These are phyloP conservation scores for Pseudogymnoascus sp. DNA, from an alignment of 2,329 filamentous ascomycete genomes.

Conservation along the genomic window DNA sequence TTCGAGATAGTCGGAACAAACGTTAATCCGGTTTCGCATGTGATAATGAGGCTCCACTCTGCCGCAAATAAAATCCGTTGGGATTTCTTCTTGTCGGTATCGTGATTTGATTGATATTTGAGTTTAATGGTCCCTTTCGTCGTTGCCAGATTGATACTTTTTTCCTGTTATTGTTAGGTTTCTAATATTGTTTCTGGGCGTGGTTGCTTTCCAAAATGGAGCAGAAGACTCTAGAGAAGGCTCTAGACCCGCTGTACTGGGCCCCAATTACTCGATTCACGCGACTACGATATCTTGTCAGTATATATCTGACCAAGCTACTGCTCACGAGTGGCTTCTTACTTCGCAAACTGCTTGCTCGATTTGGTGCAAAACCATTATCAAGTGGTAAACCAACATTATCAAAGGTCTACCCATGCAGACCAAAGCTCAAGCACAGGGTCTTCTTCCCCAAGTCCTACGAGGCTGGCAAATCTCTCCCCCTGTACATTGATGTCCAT, in stretches of 20 bases:
- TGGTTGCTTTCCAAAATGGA: background rate
- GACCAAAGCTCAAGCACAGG: slow-evolving; percentile 22
- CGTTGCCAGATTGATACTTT: background rate
- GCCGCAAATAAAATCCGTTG: background rate
- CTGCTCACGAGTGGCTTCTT: background rate
- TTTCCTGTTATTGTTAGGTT: background rate
- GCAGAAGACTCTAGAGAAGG: background rate
- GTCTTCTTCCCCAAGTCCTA: slow-evolving; percentile 36
- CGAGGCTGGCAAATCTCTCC: slow-evolving; percentile 27
- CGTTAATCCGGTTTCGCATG: slow-evolving; percentile 4
- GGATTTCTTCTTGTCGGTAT: background rate
- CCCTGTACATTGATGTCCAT: slow-evolving; percentile 42
- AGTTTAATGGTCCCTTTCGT: background rate
- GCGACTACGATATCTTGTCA: background rate
- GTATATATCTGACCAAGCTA: slow-evolving; percentile 4
- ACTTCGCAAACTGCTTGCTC: background rate
- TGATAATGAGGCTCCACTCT: background rate
- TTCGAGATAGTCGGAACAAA: background rate
- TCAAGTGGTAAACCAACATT: slow-evolving; percentile 17
- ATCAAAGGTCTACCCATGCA: slow-evolving; percentile 24
- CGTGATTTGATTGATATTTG: background rate
- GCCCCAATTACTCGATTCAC: slow-evolving; percentile 1
- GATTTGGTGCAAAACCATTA: slow-evolving; percentile 8
- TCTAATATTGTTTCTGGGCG: background rate
- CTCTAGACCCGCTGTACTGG: slow-evolving; percentile 2